These are phyloP conservation scores for Solanum ossicruentum DNA, from an alignment of 257 asterid species.

Conservation along the genomic window DNA sequence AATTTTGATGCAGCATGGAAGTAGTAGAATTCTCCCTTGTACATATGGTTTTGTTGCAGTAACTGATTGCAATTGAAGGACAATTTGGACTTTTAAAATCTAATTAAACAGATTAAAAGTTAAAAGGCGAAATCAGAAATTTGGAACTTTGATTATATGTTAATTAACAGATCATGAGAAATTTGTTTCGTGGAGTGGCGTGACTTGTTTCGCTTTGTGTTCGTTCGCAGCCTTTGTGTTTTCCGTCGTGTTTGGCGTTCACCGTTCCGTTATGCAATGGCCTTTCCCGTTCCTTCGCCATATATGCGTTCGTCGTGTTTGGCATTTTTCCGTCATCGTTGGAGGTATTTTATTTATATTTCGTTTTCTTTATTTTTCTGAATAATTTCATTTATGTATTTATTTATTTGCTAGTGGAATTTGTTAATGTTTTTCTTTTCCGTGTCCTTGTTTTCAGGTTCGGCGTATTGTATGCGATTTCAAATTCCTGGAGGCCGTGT, in stretches of 20 bases:
- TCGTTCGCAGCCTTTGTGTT: background rate
- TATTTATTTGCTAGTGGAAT: background rate
- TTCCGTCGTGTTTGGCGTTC: background rate
- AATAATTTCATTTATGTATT: background rate
- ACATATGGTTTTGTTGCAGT: constrained; percentile 10
- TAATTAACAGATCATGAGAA: background rate
- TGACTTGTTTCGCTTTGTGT: background rate
- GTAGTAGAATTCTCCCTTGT: constrained; percentile 11
- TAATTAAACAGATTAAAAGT: background rate
- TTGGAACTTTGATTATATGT: background rate
- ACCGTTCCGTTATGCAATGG: background rate
- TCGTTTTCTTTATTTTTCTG: background rate
- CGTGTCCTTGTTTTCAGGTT: background rate
- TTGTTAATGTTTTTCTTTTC: background rate
- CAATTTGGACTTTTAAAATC: constrained; percentile 3
- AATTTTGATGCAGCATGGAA: constrained; percentile 9
- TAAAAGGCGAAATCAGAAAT: background rate
- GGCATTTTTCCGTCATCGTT: background rate
- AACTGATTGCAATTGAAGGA: constrained; percentile 13
- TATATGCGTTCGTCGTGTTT: background rate
- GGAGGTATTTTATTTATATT: constrained; percentile 10
- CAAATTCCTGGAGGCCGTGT: background rate
- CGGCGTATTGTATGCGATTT: background rate
- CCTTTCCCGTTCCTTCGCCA: background rate
- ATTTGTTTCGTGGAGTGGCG: background rate